Conservation (phyloP, 208 protist species). For the Trypanosoma vivax region DNA sequence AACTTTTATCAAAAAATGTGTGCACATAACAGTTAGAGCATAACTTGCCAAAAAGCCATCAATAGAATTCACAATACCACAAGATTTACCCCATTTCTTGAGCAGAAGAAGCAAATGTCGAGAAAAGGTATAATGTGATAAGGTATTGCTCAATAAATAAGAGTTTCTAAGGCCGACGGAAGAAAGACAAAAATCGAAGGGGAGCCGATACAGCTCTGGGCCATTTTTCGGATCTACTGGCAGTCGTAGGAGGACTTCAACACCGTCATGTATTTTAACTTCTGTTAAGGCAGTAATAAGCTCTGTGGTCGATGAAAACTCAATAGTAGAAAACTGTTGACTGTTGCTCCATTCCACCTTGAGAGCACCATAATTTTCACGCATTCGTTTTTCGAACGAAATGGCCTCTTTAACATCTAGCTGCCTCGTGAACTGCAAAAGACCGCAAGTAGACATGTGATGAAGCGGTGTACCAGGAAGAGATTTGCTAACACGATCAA, state of each 20-base stretch:
- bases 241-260: constrained; percentile 75
- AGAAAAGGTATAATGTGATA: constrained; percentile 62
- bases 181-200: constrained; percentile 87
- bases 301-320: constrained; percentile 56
- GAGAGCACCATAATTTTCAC: constrained; percentile 50
- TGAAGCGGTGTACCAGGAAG: constrained; percentile 72
- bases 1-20: constrained; percentile 71
- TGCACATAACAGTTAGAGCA: constrained; percentile 79
- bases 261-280: constrained; percentile 50
- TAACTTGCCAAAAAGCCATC: constrained; percentile 87
- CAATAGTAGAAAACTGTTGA: constrained; percentile 67
- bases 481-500: constrained; percentile 65
- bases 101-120: constrained; percentile 74
- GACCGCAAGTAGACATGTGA: constrained; percentile 54
- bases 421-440: constrained; percentile 78
- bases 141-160: constrained; percentile 59
- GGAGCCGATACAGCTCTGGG: constrained; percentile 80
- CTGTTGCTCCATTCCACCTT: constrained; percentile 73
- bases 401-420: constrained; percentile 36
- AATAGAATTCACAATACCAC: constrained; percentile 79
- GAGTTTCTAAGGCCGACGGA: constrained; percentile 82
- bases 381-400: constrained; percentile 40
- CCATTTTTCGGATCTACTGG: constrained; percentile 73
- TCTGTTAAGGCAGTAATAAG: constrained; percentile 67
- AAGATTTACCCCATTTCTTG: constrained; percentile 80